Evolutionary conservation across 352 stramenopile genomes (phyloP).

Genomic region (Phytopythium helicoides): DNA sequence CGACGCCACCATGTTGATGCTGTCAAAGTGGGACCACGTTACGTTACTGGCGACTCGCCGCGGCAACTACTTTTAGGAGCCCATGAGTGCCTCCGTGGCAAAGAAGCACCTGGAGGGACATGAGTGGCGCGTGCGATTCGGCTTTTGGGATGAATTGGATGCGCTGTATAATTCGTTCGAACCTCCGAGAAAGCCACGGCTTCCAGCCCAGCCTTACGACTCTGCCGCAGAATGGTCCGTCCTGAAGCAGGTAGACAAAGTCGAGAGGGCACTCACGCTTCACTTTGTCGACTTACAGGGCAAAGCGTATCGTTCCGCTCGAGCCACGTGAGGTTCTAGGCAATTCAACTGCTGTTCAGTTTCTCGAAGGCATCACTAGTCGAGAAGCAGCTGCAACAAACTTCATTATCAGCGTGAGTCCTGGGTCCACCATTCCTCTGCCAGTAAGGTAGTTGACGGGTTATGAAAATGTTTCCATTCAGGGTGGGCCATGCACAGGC

Average conservation of each 20-base stretch:
- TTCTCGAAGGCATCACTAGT: conserved; percentile 28
- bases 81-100: not conserved
- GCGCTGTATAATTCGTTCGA: conserved; percentile 41
- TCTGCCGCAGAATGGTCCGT: conserved; percentile 36
- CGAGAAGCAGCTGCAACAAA: conserved; percentile 24
- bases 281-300: conserved; percentile 12
- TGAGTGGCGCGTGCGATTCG: conserved; percentile 50
- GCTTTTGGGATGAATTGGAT: conserved; percentile 60
- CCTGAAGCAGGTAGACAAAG: not conserved
- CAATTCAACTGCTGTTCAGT: conserved; percentile 36
- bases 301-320: conserved; percentile 34
- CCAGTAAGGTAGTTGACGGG: no score
- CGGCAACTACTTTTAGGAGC: not conserved
- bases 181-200: conserved; percentile 41
- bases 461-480: not conserved
- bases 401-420: conserved; percentile 60
- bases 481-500: conserved; percentile 48
- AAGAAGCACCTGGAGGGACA: not conserved
- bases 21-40: not conserved
- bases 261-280: not conserved
- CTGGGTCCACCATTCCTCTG: no score
- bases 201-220: conserved; percentile 27
- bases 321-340: conserved; percentile 42
- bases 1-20: not conserved
- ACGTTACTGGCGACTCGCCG: not conserved